A percentile compares a stretch with the other conserved stretches of the same genome.
Conservation (phyloP, 257 asterid species). For the Solanum chilense region DNA sequence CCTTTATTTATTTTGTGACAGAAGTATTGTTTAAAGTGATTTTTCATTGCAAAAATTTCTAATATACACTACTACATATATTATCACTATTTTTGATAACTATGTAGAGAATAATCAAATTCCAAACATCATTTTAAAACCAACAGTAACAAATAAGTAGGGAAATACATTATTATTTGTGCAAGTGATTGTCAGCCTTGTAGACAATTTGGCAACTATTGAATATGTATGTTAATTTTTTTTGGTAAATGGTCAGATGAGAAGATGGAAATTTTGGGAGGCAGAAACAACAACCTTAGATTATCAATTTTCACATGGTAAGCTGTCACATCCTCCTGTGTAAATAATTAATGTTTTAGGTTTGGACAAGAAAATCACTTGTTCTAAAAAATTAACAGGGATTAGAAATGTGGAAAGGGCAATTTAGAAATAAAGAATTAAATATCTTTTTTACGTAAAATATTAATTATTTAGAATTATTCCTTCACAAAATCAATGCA, state of each 20-base stretch:
- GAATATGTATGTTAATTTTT: background rate
- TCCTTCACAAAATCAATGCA: background rate
- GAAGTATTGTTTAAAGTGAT: background rate
- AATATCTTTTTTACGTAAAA: background rate
- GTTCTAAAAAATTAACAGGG: background rate
- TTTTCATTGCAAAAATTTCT: background rate
- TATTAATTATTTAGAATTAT: background rate
- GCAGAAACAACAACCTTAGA: constrained; percentile 70
- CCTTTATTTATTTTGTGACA: background rate
- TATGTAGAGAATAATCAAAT: background rate
- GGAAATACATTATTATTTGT: background rate
- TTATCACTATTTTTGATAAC: background rate
- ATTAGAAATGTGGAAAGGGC: background rate
- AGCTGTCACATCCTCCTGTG: background rate
- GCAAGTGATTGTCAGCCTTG: background rate
- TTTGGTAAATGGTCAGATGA: constrained; percentile 38
- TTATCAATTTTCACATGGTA: constrained; percentile 63
- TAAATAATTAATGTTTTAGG: background rate
- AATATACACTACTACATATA: background rate
- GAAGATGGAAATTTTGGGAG: constrained; percentile 72
- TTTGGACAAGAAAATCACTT: background rate
- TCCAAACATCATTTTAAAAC: background rate
- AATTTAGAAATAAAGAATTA: background rate
- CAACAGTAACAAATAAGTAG: background rate
- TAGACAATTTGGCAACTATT: background rate